Evolutionary conservation across 108 stramenopile genomes (phyloP), one percentile per base, ranked within the genome.

Genomic region (Chaetoceros tenuissimus): DNA sequence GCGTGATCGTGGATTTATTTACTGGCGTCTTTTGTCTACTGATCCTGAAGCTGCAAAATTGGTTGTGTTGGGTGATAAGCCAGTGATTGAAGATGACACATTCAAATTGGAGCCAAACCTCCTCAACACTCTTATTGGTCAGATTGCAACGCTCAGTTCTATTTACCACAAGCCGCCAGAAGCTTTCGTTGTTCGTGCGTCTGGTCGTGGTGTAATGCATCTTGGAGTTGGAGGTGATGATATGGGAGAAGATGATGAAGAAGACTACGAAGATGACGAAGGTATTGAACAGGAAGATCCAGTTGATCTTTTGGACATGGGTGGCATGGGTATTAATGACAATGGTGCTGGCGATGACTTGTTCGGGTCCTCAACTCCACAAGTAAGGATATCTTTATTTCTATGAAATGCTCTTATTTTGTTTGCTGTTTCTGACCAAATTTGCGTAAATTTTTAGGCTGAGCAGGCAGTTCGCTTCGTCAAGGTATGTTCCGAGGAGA

Each of bases 121-220:
- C 61, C 80, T 99, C 40, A 97, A 97, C 62, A 66, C 79, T 20
- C 61, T 97, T 54, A 87, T 97, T 60, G 80, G 78, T 7, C 93
- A 98, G 64, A 94, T 99, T 64, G 93, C 96, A 13, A 97, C 97
- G 18, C 75, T 99, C 50, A 69, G 82, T 20, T 85, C 84, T 44
- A 90, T 99, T 54, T 99, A 98, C 71, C 97, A 99, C 85, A 97
- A 99, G 71, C 98, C 97, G 3, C 95, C 97, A 18, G 96, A 96
- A 63, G 94, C 96, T 2, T 99, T 99, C 75, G 98, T 99, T 24
- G 88, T 94, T 18, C 73, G 89, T 48, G 66, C 67, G 29, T 74
- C 88, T 53, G 71, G 72, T 7, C 58, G 73, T 49, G 93, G 87
- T 17, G 56, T 62, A 48, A 74, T 61, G 8, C 75, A 68, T 34